These are phyloP conservation scores for Jamesozyma jinghongensis DNA, from an alignment of 805 yeast genomes.

Conservation along the genomic window DNA sequence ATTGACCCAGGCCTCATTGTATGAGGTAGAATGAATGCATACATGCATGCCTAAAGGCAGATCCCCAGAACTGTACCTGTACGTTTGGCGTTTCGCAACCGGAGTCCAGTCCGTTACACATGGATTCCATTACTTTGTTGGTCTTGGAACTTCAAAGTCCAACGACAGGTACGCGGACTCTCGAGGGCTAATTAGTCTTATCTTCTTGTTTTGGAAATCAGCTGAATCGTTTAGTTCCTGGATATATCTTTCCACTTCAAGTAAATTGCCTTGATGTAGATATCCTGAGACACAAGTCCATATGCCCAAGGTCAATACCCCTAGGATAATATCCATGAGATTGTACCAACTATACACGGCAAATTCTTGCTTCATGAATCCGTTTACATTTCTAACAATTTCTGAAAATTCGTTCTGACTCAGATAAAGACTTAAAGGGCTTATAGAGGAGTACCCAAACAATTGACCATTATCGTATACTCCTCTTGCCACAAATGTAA, in stretches of 20 bases:
- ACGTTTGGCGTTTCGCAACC: no score
- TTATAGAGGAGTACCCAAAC: conserved; percentile 45
- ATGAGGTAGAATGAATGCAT: no score
- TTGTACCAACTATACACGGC: conserved; percentile 33
- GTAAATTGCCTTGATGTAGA: conserved; percentile 19
- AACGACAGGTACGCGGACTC: conserved; percentile 44
- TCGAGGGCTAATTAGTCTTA: conserved; percentile 42
- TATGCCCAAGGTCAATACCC: conserved; percentile 35
- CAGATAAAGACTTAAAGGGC: conserved; percentile 40
- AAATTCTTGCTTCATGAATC: conserved; percentile 33
- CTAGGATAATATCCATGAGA: conserved; percentile 31
- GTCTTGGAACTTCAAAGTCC: conserved; percentile 15
- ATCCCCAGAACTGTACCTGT: no score
- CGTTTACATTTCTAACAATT: conserved; percentile 41
- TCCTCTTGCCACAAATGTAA: conserved; percentile 33
- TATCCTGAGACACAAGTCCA: conserved; percentile 31
- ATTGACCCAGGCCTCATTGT: no score
- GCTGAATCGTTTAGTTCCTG: conserved; percentile 23
- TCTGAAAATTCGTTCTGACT: conserved; percentile 32
- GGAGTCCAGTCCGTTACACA: no score
- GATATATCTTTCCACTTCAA: conserved; percentile 38
- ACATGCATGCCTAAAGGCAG: no score
- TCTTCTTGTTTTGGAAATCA: conserved; percentile 16
- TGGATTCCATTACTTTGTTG: not conserved
- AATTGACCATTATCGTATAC: conserved; percentile 33